phyloP scores from a whole-genome alignment of 2,329 filamentous ascomycete species.

The Penicillium brevicompactum region DNA sequence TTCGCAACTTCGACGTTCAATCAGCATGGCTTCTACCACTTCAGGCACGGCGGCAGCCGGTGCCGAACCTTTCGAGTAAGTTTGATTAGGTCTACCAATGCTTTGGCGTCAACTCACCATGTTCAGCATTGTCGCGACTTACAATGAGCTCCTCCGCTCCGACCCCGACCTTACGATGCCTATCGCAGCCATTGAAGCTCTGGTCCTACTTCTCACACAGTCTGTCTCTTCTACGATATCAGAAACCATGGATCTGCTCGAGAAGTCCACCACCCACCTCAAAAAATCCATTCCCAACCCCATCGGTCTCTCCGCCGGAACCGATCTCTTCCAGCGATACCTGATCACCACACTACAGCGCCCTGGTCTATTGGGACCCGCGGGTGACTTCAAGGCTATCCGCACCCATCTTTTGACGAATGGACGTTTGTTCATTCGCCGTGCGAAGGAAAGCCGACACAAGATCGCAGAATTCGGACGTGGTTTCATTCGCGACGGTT shows the following conservation, averaged over 20 bases:
- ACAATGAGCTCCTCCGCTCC: constrained; percentile 63
- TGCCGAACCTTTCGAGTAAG: constrained; percentile 44
- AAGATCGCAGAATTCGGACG: constrained; percentile 79
- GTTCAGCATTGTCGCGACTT: constrained; percentile 63
- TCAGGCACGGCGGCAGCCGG: constrained; percentile 21
- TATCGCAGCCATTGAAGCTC: constrained; percentile 87
- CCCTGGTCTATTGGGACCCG: constrained; percentile 52
- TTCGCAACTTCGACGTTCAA: constrained; percentile 5
- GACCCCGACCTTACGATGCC: constrained; percentile 92
- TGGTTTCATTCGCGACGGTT: constrained; percentile 75
- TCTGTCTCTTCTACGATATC: constrained; percentile 83
- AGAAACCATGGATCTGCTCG: constrained; percentile 87
- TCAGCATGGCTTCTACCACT: constrained; percentile 34
- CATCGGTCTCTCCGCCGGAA: constrained; percentile 88
- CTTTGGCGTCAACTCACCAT: constrained; percentile 18
- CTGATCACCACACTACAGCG: constrained; percentile 72
- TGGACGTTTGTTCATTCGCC: constrained; percentile 79
- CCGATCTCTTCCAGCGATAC: constrained; percentile 93
- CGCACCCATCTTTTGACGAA: constrained; percentile 82
- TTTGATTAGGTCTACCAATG: not conserved
- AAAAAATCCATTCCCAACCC: constrained; percentile 82
- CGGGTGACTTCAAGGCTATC: constrained; percentile 78
- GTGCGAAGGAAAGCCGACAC: constrained; percentile 81
- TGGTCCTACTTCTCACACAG: constrained; percentile 82
- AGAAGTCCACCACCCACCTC: constrained; percentile 73